Base-by-base conservation (phyloP, 2,329 filamentous ascomycete species). In the Madurella mycetomatis region DNA sequence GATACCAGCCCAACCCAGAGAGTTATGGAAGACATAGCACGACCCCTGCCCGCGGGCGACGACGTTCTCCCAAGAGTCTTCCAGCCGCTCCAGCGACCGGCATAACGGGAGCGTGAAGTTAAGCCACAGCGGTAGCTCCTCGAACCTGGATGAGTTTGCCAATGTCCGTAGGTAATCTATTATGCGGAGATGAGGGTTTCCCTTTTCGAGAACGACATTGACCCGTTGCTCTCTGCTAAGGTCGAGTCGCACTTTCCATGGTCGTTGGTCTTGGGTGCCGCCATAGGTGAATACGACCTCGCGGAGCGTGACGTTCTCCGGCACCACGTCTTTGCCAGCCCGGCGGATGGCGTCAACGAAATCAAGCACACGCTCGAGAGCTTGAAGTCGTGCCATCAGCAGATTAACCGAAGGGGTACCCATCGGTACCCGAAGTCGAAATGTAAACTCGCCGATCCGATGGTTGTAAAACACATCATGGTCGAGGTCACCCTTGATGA, bases 231-330 rank as follows among this genome's bases (percentile, higher is more conserved):
- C 71, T 9, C 71, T 70, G 17, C 74, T 73, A 32, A 90, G 80
- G 57, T 83, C 78, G 41, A 90, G 72, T 2, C 75, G 74, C 2
- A 85, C 83, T 56, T 72, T 75, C 76, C 81, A 81, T 34, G 65
- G 72, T 55, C 60, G 68, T 45, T 19, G 49, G 12, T 46, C 16
- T n/a, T 49, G 17, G 5, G 18, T 49, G 18, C 37, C 45, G 49
- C 74, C 75, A 67, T 94, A 95, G n/a, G 76, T 81, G 67, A 94
- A 90, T 2, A 79, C 73, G 5, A 94, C 78, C 57, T 80, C 75
- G 60, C 76, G 74, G 52, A 92, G 74, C 15, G 80, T 83, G 52
- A 86, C 76, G 41, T 78, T 73, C 60, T 85, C 78, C 65, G 80
- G 80, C 42, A 73, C 73, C 37, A 88, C 78, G 49, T 78, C 75